Conservation (phyloP, 805 yeast genomes). For the Metschnikowia gelsemii region DNA sequence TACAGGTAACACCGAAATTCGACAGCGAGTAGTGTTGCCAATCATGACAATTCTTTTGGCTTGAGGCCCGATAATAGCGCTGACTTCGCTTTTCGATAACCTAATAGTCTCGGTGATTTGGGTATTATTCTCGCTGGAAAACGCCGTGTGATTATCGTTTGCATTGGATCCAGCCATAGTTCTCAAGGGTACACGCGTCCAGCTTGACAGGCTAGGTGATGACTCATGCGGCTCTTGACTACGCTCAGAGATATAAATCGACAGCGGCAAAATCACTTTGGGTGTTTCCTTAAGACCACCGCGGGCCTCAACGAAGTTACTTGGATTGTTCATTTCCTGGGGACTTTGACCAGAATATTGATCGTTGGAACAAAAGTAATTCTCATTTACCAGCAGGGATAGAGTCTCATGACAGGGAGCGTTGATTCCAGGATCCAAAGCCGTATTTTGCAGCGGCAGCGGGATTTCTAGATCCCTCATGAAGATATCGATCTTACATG, state of each 20-base stretch:
- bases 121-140: slow-evolving; percentile 3
- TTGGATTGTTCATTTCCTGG: no score
- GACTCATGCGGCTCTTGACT: not conserved
- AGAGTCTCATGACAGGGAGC: not conserved
- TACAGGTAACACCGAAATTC: slow-evolving; percentile 16
- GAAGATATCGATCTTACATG: slow-evolving; percentile 8
- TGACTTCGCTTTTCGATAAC: slow-evolving; percentile 15
- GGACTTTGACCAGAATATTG: not conserved
- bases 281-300: not conserved
- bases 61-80: slow-evolving; percentile 16
- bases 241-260: not conserved
- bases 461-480: slow-evolving; percentile 2
- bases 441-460: not conserved
- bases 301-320: not conserved
- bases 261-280: not conserved
- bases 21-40: slow-evolving; percentile 13
- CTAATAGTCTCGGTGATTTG: slow-evolving; percentile 14
- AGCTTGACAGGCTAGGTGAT: not conserved
- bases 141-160: slow-evolving; percentile 2
- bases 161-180: not conserved
- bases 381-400: not conserved
- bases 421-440: not conserved
- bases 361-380: not conserved
- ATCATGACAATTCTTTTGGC: slow-evolving; percentile 13
- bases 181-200: slow-evolving; percentile 6